A percentile compares a stretch with the other conserved stretches of the same genome.
Conservation (phyloP, 31 red algal genomes). For the Porphyra umbilicalis region DNA sequence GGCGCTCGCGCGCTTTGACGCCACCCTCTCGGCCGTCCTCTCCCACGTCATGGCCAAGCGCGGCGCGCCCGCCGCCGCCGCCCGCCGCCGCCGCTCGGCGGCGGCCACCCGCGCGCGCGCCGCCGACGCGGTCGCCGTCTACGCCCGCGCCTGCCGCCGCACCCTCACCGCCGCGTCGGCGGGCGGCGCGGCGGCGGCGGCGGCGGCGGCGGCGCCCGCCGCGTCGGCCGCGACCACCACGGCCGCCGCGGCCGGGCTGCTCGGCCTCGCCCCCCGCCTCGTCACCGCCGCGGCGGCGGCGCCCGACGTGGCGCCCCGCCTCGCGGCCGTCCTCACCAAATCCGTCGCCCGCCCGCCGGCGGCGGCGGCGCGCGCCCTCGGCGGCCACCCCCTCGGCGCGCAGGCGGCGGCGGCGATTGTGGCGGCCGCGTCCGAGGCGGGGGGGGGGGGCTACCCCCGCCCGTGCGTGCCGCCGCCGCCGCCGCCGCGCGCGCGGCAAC, state of each 20-base stretch:
- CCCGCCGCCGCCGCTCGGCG: neutral
- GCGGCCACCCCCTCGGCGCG: neutral
- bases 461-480: neutral
- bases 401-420: neutral
- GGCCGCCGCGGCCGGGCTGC: neutral
- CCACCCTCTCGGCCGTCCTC: neutral
- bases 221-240: neutral
- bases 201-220: neutral
- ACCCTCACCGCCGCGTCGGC: neutral
- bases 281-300: neutral
- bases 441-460: neutral
- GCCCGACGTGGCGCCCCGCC: neutral
- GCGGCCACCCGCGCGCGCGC: neutral
- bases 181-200: neutral
- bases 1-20: neutral
- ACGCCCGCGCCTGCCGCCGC: neutral
- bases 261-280: neutral
- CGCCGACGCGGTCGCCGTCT: neutral
- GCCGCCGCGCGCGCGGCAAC: neutral
- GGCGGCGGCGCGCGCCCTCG: neutral
- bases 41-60: neutral
- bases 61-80: neutral
- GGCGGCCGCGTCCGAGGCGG: neutral
- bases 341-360: neutral
- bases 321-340: neutral